Evolutionary conservation across 352 stramenopile genomes (phyloP).

Genomic region (Elongisporangium senticosum): DNA sequence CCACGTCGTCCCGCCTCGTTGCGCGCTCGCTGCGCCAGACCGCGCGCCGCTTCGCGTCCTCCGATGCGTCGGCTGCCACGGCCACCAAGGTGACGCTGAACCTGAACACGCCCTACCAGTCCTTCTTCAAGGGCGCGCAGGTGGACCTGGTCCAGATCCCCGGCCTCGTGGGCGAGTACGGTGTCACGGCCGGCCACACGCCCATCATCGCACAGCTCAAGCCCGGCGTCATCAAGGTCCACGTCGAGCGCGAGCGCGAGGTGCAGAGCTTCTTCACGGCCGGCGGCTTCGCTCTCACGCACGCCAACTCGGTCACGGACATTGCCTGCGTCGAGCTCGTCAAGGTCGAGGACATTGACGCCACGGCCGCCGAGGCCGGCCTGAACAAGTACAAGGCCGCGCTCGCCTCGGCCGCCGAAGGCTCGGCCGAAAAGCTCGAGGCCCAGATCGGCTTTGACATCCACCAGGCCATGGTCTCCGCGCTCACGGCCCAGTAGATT

Average conservation of each 20-base stretch:
- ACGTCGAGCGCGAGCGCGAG: constrained; percentile 78
- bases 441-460: constrained; percentile 96
- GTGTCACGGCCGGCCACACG: constrained; percentile 95
- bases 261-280: constrained; percentile 98
- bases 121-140: constrained; percentile 73
- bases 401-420: constrained; percentile 72
- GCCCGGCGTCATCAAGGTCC: constrained; percentile 90
- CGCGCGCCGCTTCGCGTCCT: constrained; percentile 48
- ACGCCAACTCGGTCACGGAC: constrained; percentile 95
- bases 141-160: constrained; percentile 94
- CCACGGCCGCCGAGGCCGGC: constrained; percentile 76
- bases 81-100: constrained; percentile 84
- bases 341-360: constrained; percentile 96
- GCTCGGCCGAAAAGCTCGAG: constrained; percentile 88
- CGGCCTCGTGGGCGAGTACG: constrained; percentile 95
- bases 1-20: constrained; percentile 40
- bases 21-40: constrained; percentile 58
- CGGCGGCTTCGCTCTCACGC: constrained; percentile 95
- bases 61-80: constrained; percentile 33
- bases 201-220: constrained; percentile 97
- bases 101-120: constrained; percentile 76
- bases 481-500: constrained; percentile 70
- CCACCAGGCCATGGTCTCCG: constrained; percentile 89
- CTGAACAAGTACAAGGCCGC: constrained; percentile 90
- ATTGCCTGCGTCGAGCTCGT: constrained; percentile 96